Evolutionary conservation across 2,329 filamentous ascomycete species (phyloP), one percentile per base, ranked within the genome.

Genomic region (Cladorrhinum sp.): DNA sequence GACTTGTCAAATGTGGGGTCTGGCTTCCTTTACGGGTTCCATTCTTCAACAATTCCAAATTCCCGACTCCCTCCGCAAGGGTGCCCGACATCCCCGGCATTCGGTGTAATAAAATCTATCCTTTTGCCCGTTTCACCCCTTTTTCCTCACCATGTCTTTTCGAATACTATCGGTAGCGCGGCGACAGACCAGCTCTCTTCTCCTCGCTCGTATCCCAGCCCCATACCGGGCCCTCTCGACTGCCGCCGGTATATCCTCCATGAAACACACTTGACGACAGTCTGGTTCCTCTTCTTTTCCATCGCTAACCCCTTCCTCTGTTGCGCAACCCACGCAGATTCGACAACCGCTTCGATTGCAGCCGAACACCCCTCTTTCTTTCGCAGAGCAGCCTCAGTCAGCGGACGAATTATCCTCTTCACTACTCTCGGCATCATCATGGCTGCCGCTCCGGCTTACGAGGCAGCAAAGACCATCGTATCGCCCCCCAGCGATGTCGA

Each of bases 401-500:
- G 81, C 64, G 75, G 75, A 59, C 74, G 84, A 62, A 75, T 77
- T 36, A 57, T 84, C 62, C 66, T 79, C 65, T 82, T 79, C 71
- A 76, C 77, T 23, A 70, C 76, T 13, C 64, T 77, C 29, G 85
- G 85, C 65, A 82, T 87, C 77, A 72, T 76, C 65, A 85, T 88
- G 78, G 78, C 82, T 56, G 77, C 80, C 64, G 74, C 77, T 10
- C 84, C 84, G 38, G 81, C 80, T 36, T 67, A 83, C 60, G 70
- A 80, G 38, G 77, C 78, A 54, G 74, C 81, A 51, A 76, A 76
- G 52, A 78, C 75, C 56, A 74, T 85, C 64, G 65, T 83, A 61
- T 76, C 79, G 61, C 83, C 84, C 20, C 62, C 66, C 13, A 64
- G 50, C 53, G 90, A 96, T 75, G 85, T 84, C 69, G 90, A 96